Base-by-base conservation (phyloP, 2,329 filamentous ascomycete genomes). In the Cercospora sp. region DNA sequence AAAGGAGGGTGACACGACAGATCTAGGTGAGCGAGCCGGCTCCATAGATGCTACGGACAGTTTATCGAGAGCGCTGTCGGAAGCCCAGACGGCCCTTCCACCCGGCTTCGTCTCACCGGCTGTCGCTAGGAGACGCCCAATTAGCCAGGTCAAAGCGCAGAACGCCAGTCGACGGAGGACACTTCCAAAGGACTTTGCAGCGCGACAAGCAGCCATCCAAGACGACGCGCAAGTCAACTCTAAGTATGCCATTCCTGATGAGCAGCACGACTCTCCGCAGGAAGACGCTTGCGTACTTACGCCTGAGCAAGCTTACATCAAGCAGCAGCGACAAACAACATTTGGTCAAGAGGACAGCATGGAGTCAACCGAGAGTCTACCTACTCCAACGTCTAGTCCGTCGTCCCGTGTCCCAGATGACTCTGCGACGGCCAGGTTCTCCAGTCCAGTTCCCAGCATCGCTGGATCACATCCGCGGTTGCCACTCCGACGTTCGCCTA, bases 21-120 rank as follows among this genome's bases (percentile, higher is more conserved):
- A 26, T 21, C 30, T 32, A 13, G 24, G n/a, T 6, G 32, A 43
- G 51, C 12, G 10, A 12, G 24, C 26, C 21, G 34, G 51, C 21
- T 16, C 37, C 12, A 53, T 12, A 16, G 28, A 28, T 59, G 37
- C 62, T 26, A 59, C 51, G 1, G 62, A 40, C n/a, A 53, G 37
- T 4, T n/a, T 37, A 32, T 58, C 62, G 18, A n/a, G 49, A 24
- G 53, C 26, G 21, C 30, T 65, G 18, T 43, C 51, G n/a, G 34
- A 18, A 7, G 61, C 49, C 32, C 28, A 63, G 18, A 34, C 61
- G 24, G 40, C 61, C 0, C 67, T 78, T 10, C 76, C 76, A 45
- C 71, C 72, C n/a, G 76, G 76, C 16, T 78, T 78, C 60, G 74
- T 77, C n/a, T 75, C 73, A 6, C 76, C 76, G 9, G 73, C 71